Percentiles rank a stretch among this genome's conserved stretches.
Evolutionary conservation across 805 yeast genomes (phyloP).

Genomic region (Nakazawaea peltata): DNA sequence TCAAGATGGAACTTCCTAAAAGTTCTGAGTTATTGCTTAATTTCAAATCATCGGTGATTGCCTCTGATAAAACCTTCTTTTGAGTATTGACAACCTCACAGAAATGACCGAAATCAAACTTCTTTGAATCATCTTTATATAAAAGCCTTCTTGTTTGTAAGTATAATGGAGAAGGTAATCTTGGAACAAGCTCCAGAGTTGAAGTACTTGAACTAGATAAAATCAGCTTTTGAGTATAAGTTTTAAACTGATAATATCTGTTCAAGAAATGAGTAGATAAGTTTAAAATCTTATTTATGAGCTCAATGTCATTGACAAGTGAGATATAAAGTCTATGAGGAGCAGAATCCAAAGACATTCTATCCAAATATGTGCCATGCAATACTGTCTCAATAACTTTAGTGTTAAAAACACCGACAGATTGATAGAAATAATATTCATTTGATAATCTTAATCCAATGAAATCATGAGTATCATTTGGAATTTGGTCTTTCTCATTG

Average conservation of each 20-base stretch:
- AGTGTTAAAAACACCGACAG: slow-evolving; percentile 64
- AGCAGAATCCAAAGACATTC: slow-evolving; percentile 62
- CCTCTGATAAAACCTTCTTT: slow-evolving; percentile 13
- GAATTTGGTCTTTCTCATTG: slow-evolving; percentile 31
- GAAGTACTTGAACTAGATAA: slow-evolving; percentile 17
- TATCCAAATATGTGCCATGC: slow-evolving; percentile 52
- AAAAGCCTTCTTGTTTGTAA: slow-evolving; percentile 27
- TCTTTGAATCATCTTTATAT: slow-evolving; percentile 15
- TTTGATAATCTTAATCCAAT: slow-evolving; percentile 82
- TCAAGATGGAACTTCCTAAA: slow-evolving; percentile 35
- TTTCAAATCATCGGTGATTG: slow-evolving; percentile 19
- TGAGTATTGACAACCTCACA: slow-evolving; percentile 22
- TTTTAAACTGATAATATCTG: slow-evolving; percentile 78
- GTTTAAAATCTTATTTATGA: slow-evolving; percentile 57
- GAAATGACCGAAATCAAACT: slow-evolving; percentile 23
- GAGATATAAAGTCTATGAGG: slow-evolving; percentile 47
- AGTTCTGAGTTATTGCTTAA: slow-evolving; percentile 38
- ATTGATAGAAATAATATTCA: slow-evolving; percentile 74
- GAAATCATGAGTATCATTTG: slow-evolving; percentile 74
- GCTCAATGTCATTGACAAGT: slow-evolving; percentile 37
- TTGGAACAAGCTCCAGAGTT: slow-evolving; percentile 31
- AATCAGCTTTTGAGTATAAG: slow-evolving; percentile 37
- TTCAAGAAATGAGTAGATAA: slow-evolving; percentile 65
- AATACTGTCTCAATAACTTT: slow-evolving; percentile 61
- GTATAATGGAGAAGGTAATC: slow-evolving; percentile 46